These are phyloP conservation scores for Torulaspora pretoriensis DNA, from an alignment of 1,139 yeast genomes.

Conservation along the genomic window DNA sequence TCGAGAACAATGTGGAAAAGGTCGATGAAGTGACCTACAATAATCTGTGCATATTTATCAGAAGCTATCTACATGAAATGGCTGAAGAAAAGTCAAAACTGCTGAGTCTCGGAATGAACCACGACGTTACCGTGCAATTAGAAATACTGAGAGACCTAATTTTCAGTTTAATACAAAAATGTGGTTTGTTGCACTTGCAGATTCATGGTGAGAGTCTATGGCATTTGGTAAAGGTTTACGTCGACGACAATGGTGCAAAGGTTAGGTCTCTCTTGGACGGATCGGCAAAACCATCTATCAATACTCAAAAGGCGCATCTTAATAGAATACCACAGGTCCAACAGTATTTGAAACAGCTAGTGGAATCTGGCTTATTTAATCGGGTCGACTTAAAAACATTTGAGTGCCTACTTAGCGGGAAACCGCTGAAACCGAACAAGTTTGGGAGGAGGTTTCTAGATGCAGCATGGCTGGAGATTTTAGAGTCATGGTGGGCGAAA, in stretches of 20 bases:
- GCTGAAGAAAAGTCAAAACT: conserved; percentile 55
- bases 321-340: conserved; percentile 32
- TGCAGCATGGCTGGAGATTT: conserved; percentile 51
- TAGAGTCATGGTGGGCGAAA: conserved; percentile 54
- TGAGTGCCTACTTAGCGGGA: conserved; percentile 40
- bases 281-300: conserved; percentile 30
- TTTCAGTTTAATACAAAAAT: conserved; percentile 48
- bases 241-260: conserved; percentile 42
- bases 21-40: conserved; percentile 53
- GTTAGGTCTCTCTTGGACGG: conserved; percentile 56
- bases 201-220: conserved; percentile 57
- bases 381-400: conserved; percentile 44
- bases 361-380: conserved; percentile 45
- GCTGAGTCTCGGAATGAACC: conserved; percentile 65
- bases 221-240: conserved; percentile 57
- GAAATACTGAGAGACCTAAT: conserved; percentile 47
- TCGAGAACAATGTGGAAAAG: conserved; percentile 32
- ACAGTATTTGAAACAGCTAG: conserved; percentile 41
- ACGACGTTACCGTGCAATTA: conserved; percentile 57
- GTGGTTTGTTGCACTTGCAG: conserved; percentile 53
- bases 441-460: conserved; percentile 56
- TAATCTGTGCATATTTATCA: conserved; percentile 53
- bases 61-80: conserved; percentile 55
- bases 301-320: conserved; percentile 30
- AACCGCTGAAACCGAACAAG: conserved; percentile 17